Percentiles rank a stretch among this genome's conserved stretches.
Conservation (phyloP, 192 early-diverging fungal genomes). For the Phlyctochytrium arcticum region DNA sequence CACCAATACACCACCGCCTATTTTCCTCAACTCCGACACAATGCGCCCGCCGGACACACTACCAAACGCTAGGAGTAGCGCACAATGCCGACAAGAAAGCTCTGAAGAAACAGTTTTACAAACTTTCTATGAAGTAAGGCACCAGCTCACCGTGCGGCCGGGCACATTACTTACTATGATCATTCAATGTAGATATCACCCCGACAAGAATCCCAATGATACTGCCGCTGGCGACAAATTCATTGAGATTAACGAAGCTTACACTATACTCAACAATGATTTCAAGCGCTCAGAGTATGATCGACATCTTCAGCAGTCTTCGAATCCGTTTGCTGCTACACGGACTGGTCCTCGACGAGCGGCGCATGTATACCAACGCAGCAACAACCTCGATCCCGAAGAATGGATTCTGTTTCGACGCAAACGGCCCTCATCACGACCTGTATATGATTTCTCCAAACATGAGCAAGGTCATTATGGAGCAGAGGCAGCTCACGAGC, state of each 20-base stretch:
- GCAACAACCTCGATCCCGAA: slow-evolving; percentile 31
- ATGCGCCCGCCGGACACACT: slow-evolving; percentile 15
- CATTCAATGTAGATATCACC: slow-evolving; percentile 64
- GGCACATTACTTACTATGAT: no score
- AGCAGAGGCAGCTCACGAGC: not conserved
- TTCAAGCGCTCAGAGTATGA: slow-evolving; percentile 75
- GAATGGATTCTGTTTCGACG: slow-evolving; percentile 44
- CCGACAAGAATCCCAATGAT: slow-evolving; percentile 70
- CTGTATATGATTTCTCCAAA: slow-evolving; percentile 22
- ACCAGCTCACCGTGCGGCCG: no score
- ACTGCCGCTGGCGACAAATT: slow-evolving; percentile 67
- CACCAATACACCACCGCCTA: no score
- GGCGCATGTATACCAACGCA: not conserved
- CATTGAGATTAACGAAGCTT: slow-evolving; percentile 80
- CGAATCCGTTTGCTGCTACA: not conserved
- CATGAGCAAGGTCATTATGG: slow-evolving; percentile 37
- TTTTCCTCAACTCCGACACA: not conserved
- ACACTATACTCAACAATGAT: slow-evolving; percentile 72
- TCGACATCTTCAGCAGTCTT: slow-evolving; percentile 31
- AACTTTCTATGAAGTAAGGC: slow-evolving; percentile 60
- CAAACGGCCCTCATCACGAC: not conserved
- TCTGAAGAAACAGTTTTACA: slow-evolving; percentile 69
- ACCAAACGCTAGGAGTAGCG: slow-evolving; percentile 28
- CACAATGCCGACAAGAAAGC: slow-evolving; percentile 33
- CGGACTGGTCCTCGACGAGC: not conserved